Conservation (phyloP, 2,329 filamentous ascomycete species). For the Pseudophaeomoniella oleicola region DNA sequence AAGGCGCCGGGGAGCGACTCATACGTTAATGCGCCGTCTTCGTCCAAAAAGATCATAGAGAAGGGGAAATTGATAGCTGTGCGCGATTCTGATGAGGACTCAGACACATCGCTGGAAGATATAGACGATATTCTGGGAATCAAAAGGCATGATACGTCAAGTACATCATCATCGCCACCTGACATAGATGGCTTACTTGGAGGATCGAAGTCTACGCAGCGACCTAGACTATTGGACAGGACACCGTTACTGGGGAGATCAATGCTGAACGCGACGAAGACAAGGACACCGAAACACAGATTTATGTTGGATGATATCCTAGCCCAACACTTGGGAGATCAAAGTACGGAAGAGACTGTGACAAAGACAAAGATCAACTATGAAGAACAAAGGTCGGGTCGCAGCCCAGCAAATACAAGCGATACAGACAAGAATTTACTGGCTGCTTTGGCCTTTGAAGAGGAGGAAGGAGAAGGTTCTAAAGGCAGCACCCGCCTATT, state of each 20-base stretch:
- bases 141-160: slow-evolving; percentile 6
- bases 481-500: slow-evolving; percentile 33
- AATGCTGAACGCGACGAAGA: slow-evolving; percentile 5
- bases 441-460: slow-evolving; percentile 26
- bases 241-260: slow-evolving; percentile 9
- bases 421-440: slow-evolving; percentile 24
- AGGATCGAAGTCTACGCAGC: neutral
- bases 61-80: slow-evolving; percentile 37
- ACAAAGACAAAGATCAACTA: slow-evolving; percentile 21
- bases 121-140: slow-evolving; percentile 35
- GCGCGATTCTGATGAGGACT: slow-evolving; percentile 55
- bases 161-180: slow-evolving; percentile 7
- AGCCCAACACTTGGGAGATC: slow-evolving; percentile 43
- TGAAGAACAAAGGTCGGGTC: slow-evolving; percentile 7
- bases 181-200: slow-evolving; percentile 7
- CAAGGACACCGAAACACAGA: slow-evolving; percentile 35
- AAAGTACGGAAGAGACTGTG: slow-evolving; percentile 41
- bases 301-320: slow-evolving; percentile 51
- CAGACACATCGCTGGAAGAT: slow-evolving; percentile 38
- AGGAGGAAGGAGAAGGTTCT: slow-evolving; percentile 16
- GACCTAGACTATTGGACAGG: slow-evolving; percentile 8
- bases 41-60: slow-evolving; percentile 40
- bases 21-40: slow-evolving; percentile 5
- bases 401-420: slow-evolving; percentile 4
- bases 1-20: too few species aligned